Evolutionary conservation across 2,329 filamentous ascomycete species (phyloP).

Genomic region (Arthrobotrys pseudoclavata): DNA sequence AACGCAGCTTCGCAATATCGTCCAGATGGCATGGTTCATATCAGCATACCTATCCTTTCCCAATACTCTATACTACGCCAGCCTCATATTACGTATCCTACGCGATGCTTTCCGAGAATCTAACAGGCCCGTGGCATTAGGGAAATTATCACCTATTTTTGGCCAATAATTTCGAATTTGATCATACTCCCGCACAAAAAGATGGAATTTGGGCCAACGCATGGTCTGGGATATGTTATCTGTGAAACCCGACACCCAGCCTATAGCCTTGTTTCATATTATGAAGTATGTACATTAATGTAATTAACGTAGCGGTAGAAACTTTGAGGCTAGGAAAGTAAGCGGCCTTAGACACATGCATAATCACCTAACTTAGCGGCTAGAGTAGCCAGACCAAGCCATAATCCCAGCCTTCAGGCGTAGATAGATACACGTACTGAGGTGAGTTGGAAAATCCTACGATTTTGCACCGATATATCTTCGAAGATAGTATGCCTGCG

Average conservation of each 20-base stretch:
- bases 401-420: background rate
- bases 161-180: background rate
- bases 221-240: background rate
- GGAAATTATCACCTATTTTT: background rate
- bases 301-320: background rate
- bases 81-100: background rate
- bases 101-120: background rate
- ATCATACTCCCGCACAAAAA: no score
- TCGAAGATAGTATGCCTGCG: background rate
- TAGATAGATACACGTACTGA: background rate
- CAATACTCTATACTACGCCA: background rate
- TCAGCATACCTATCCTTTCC: background rate
- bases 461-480: background rate
- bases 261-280: background rate
- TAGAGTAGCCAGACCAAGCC: background rate
- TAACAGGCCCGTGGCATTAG: no score
- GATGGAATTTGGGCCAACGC: background rate
- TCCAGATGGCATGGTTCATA: background rate
- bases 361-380: background rate
- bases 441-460: background rate
- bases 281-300: background rate
- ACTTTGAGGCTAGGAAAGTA: conserved; percentile 4
- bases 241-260: background rate
- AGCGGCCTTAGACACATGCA: conserved; percentile 1
- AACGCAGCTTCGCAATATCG: conserved; percentile 12